phyloP scores from a whole-genome alignment of 495 filamentous ascomycete genomes.

The Penicillium atrosanguineum region DNA sequence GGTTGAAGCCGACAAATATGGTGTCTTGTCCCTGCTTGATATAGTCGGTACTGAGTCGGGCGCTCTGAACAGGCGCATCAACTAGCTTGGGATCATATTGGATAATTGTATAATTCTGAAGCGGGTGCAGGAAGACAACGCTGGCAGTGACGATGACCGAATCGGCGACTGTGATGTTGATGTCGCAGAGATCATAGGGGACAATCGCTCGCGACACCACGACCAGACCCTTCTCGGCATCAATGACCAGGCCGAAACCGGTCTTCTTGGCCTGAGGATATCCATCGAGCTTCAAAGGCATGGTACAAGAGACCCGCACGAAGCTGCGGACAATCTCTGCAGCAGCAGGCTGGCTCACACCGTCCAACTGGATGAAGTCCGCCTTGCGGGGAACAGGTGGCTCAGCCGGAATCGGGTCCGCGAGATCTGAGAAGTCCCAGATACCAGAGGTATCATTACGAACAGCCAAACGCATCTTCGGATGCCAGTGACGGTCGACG shows the following conservation, averaged over 20 bases:
- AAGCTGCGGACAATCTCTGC: slow-evolving; percentile 93
- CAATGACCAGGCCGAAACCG: slow-evolving; percentile 91
- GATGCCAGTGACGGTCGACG: slow-evolving; percentile 92
- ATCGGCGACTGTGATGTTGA: slow-evolving; percentile 91
- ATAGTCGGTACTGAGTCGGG: slow-evolving; percentile 71
- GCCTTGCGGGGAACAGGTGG: slow-evolving; percentile 71
- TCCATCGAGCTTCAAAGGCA: slow-evolving; percentile 94
- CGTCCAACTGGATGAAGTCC: slow-evolving; percentile 86
- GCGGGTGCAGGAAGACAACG: slow-evolving; percentile 94
- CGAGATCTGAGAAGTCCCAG: slow-evolving; percentile 91
- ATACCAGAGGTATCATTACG: slow-evolving; percentile 87
- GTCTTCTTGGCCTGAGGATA: slow-evolving; percentile 91
- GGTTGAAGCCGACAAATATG: slow-evolving; percentile 95
- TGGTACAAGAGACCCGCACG: slow-evolving; percentile 83
- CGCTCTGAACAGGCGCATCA: slow-evolving; percentile 86
- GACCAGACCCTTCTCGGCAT: slow-evolving; percentile 92
- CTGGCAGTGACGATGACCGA: slow-evolving; percentile 92
- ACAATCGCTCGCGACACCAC: slow-evolving; percentile 90
- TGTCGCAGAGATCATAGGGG: slow-evolving; percentile 94
- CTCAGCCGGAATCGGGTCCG: slow-evolving; percentile 70
- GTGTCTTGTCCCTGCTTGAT: slow-evolving; percentile 90
- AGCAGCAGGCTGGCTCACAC: slow-evolving; percentile 83
- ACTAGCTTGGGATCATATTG: slow-evolving; percentile 93
- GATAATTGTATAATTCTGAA: slow-evolving; percentile 95
- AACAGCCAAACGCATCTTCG: slow-evolving; percentile 88